Evolutionary conservation across 2,329 filamentous ascomycete species (phyloP).

Genomic region (Didymella pinodella): DNA sequence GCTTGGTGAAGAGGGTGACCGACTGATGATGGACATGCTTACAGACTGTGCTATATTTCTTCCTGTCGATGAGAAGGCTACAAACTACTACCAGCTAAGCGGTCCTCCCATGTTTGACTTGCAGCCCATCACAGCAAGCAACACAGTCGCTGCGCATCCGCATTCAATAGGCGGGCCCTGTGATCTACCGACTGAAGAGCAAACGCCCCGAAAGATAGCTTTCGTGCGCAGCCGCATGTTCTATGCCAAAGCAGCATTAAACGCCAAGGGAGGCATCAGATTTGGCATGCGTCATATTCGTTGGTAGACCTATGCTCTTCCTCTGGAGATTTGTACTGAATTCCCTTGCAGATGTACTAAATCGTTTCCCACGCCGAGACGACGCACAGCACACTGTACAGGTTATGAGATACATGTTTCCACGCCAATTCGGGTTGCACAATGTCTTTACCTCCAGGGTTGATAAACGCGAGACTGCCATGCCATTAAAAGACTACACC

Average conservation of each 20-base stretch:
- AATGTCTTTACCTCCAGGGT: constrained; percentile 85
- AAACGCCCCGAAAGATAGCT: constrained; percentile 66
- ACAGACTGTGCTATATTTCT: constrained; percentile 80
- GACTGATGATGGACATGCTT: constrained; percentile 79
- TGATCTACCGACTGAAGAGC: constrained; percentile 21
- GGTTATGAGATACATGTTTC: constrained; percentile 92
- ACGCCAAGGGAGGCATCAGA: constrained; percentile 69
- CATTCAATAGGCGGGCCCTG: neutral
- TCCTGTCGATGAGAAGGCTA: constrained; percentile 64
- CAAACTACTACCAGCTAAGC: constrained; percentile 80
- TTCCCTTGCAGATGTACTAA: constrained; percentile 73
- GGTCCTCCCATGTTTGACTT: constrained; percentile 68
- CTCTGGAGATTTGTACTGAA: constrained; percentile 21
- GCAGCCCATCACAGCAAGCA: constrained; percentile 25
- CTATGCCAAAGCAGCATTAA: constrained; percentile 78
- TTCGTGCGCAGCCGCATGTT: constrained; percentile 87
- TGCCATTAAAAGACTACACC: constrained; percentile 84
- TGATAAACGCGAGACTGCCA: constrained; percentile 70
- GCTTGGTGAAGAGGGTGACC: constrained; percentile 77
- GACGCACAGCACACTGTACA: constrained; percentile 67
- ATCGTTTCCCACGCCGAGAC: constrained; percentile 65
- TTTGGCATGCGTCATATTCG: constrained; percentile 83
- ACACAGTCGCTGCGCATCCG: neutral
- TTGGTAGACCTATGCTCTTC: constrained; percentile 56
- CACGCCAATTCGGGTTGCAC: constrained; percentile 85